Evolutionary conservation across 371 early-diverging fungal genomes (phyloP), one percentile per base, ranked within the genome.

Genomic region (Mucor circinelloides): DNA sequence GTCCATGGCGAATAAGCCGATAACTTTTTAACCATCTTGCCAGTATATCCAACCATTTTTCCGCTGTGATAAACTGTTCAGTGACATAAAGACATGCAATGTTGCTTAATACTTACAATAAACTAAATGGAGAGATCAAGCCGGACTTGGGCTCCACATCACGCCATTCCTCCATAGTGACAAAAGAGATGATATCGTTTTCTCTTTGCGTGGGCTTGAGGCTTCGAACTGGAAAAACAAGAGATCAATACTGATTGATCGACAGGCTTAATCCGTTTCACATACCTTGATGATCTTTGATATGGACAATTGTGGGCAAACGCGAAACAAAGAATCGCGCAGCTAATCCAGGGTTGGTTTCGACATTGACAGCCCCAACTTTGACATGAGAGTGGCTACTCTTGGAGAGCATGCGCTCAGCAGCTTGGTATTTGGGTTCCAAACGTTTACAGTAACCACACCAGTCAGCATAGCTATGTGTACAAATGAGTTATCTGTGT

Each of bases 241-340:
- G n/a, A n/a, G n/a, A n/a, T n/a, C n/a, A n/a, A n/a, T n/a, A n/a
- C n/a, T n/a, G n/a, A n/a, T n/a, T n/a, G n/a, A n/a, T n/a, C n/a
- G 17, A 17, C 9, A 19, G 7, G 40, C 13, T 21, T 3, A 31
- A 0, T 10, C 58, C 12, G 19, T 60, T 23, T 52, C 28, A 3
- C 28, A 40, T 71, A 77, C 74, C 83, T 69, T 83, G 48, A 59
- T 75, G 73, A 21, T 80, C 61, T 55, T 78, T 76, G 38, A 83
- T 74, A 60, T 83, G 81, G 6, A 80, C 70, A 31, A 83, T 55
- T 2, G 80, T 78, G 27, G 83, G 83, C 25, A 83, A 58, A 17
- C 83, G 79, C 38, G 79, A 73, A 32, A 83, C 63, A 70, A 83
- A 79, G 70, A 83, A 83, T 3, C 81, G 75, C 13, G 81, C 81